phyloP scores from a whole-genome alignment of 1,284 basidiomycete genomes.

The Tilletia indica region DNA sequence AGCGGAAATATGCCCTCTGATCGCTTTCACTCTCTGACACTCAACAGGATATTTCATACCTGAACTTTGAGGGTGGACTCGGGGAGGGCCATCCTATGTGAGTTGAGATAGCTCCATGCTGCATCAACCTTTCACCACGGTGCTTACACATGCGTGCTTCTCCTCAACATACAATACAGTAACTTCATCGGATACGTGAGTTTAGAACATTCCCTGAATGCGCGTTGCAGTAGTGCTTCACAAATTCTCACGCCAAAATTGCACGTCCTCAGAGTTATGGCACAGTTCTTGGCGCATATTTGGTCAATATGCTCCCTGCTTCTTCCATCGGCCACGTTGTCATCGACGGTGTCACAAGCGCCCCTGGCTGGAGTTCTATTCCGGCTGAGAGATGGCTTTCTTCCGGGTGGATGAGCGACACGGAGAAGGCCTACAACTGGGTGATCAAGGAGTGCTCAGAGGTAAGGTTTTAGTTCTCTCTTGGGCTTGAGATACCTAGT shows the following conservation, averaged over 20 bases:
- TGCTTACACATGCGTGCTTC: not conserved
- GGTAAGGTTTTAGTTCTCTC: not conserved
- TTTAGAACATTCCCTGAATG: not conserved
- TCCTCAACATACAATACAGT: not conserved
- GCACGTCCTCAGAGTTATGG: constrained; percentile 22
- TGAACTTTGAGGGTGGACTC: constrained; percentile 51
- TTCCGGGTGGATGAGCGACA: constrained; percentile 27
- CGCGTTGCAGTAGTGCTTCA: not conserved
- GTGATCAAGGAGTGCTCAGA: constrained; percentile 26
- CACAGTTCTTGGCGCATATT: constrained; percentile 47
- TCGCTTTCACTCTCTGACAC: not conserved
- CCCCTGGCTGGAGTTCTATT: constrained; percentile 35
- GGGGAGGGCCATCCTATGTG: constrained; percentile 59
- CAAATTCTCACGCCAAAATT: not conserved
- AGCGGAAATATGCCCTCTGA: too few relatives aligned
- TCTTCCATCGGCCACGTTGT: constrained; percentile 33
- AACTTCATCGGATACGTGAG: constrained; percentile 19
- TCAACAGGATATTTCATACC: constrained; percentile 58
- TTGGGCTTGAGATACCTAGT: too few relatives aligned
- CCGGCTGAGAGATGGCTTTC: constrained; percentile 57
- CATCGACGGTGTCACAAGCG: constrained; percentile 25
- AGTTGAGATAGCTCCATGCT: constrained; percentile 20
- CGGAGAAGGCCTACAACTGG: constrained; percentile 27
- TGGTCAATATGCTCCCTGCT: constrained; percentile 49
- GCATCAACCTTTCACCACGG: not conserved